These are phyloP conservation scores for Udeniomyces megalosporus DNA, from an alignment of 768 basidiomycete genomes.

Conservation along the genomic window DNA sequence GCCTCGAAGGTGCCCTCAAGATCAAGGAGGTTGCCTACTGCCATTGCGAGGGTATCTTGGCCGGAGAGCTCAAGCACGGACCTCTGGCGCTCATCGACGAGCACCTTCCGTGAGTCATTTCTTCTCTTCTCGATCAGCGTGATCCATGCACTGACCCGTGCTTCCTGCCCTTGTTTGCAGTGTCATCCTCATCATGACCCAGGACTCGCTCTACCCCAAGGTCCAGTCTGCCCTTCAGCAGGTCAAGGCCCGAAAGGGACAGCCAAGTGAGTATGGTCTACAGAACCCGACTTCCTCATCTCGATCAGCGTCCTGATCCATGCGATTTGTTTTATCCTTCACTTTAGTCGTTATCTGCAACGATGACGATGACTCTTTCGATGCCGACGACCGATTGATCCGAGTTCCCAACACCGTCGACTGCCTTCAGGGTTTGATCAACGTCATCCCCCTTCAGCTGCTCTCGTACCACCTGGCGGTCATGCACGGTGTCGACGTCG, in stretches of 20 bases:
- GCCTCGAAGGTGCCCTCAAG: conserved; percentile 93
- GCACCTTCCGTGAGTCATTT: conserved; percentile 48
- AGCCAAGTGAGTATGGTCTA: conserved; percentile 30
- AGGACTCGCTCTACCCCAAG: conserved; percentile 95
- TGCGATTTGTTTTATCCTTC: not conserved
- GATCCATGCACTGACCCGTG: not conserved
- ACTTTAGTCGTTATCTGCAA: conserved; percentile 81
- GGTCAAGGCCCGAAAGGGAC: conserved; percentile 92
- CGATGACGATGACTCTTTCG: conserved; percentile 65
- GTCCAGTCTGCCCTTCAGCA: conserved; percentile 91
- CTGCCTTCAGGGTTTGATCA: conserved; percentile 83
- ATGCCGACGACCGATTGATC: conserved; percentile 59
- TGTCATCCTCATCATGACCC: conserved; percentile 97
- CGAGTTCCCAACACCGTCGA: conserved; percentile 90
- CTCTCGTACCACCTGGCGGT: conserved; percentile 92
- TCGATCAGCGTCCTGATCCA: too few relatives aligned
- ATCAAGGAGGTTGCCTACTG: conserved; percentile 96
- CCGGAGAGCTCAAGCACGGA: conserved; percentile 97
- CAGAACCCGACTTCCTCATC: not conserved
- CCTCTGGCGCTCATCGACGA: conserved; percentile 95
- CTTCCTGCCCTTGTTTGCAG: conserved; percentile 17
- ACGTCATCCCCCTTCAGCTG: conserved; percentile 90
- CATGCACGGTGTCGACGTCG: conserved; percentile 89
- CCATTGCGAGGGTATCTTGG: conserved; percentile 54
- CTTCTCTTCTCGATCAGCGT: not conserved